Evolutionary conservation across 2,329 filamentous ascomycete species (phyloP).

Genomic region (Cladosporium cucumerinum): DNA sequence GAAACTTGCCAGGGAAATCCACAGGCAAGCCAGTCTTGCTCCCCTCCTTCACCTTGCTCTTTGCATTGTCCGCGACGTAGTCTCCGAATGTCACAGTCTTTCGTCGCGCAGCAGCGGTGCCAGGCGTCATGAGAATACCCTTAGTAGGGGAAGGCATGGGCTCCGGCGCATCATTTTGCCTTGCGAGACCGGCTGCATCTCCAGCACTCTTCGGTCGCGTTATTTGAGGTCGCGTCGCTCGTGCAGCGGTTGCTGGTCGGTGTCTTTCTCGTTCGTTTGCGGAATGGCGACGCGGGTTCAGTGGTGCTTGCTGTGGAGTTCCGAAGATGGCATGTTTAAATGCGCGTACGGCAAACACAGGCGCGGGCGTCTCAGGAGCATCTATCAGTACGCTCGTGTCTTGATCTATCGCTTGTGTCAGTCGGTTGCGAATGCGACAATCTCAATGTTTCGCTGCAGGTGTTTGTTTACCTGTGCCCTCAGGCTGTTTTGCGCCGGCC

Average conservation of each 20-base stretch:
- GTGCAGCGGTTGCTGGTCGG: slow-evolving; percentile 6
- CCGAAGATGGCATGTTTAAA: slow-evolving; percentile 65
- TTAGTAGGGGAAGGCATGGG: slow-evolving; percentile 51
- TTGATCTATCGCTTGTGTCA: slow-evolving; percentile 24
- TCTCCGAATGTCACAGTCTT: slow-evolving; percentile 62
- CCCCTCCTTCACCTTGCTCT: slow-evolving; percentile 39
- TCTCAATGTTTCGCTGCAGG: not conserved
- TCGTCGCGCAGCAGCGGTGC: slow-evolving; percentile 53
- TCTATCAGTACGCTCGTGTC: slow-evolving; percentile 43
- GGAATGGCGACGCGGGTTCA: slow-evolving; percentile 30
- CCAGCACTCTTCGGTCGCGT: slow-evolving; percentile 29
- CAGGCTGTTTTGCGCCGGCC: slow-evolving; percentile 31
- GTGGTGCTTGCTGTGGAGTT: slow-evolving; percentile 44
- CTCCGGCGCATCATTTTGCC: slow-evolving; percentile 23
- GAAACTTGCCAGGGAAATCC: slow-evolving; percentile 47
- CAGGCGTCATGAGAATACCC: slow-evolving; percentile 63
- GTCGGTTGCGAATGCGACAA: slow-evolving; percentile 8
- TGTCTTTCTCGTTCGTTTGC: slow-evolving; percentile 24
- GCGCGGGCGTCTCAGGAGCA: slow-evolving; percentile 62
- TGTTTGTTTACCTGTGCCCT: slow-evolving; percentile 22
- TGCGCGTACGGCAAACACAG: slow-evolving; percentile 64
- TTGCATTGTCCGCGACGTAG: slow-evolving; percentile 55
- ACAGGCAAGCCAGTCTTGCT: slow-evolving; percentile 47
- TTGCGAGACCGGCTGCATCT: slow-evolving; percentile 21
- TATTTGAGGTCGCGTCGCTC: slow-evolving; percentile 27